Evolutionary conservation across 1,284 basidiomycete species (phyloP).

Genomic region (Porogramme epimiltina): DNA sequence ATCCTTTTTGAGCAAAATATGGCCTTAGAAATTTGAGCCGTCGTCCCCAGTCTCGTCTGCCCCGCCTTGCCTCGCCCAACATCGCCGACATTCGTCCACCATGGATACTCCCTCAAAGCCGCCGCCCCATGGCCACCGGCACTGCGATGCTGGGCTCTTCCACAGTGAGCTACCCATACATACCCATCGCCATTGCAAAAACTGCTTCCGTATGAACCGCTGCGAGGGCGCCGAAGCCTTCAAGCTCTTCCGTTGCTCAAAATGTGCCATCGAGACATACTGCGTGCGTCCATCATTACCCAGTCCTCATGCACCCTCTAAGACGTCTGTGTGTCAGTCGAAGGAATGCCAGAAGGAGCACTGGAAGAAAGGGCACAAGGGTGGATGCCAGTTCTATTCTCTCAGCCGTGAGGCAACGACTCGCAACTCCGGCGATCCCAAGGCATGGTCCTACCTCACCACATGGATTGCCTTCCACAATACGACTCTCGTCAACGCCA

Average conservation of each 20-base stretch:
- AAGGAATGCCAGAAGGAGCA: constrained; percentile 3
- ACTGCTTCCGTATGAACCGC: constrained; percentile 1
- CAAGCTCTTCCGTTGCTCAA: neutral
- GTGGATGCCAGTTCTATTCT: neutral
- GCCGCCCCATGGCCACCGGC: neutral
- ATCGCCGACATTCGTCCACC: too few relatives aligned
- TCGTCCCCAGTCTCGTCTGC: too few relatives aligned
- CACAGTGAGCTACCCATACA: neutral
- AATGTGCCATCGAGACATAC: neutral
- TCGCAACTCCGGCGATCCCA: neutral
- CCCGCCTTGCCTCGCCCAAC: too few relatives aligned
- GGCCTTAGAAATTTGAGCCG: constrained; percentile 23
- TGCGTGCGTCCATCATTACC: neutral
- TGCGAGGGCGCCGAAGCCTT: constrained; percentile 1
- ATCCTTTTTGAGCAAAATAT: constrained; percentile 33
- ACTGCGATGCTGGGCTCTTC: neutral
- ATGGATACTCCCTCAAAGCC: too few relatives aligned
- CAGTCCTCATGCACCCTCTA: neutral
- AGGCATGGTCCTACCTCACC: constrained; percentile 2
- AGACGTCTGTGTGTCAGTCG: neutral
- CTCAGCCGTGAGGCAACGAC: neutral
- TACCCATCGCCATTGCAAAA: constrained; percentile 3
- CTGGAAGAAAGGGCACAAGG: constrained; percentile 6
- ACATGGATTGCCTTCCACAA: constrained; percentile 3
- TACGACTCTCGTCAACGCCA: constrained; percentile 1